Conservation (phyloP, 1,284 basidiomycete genomes). For the Leccinum pachyderme region DNA sequence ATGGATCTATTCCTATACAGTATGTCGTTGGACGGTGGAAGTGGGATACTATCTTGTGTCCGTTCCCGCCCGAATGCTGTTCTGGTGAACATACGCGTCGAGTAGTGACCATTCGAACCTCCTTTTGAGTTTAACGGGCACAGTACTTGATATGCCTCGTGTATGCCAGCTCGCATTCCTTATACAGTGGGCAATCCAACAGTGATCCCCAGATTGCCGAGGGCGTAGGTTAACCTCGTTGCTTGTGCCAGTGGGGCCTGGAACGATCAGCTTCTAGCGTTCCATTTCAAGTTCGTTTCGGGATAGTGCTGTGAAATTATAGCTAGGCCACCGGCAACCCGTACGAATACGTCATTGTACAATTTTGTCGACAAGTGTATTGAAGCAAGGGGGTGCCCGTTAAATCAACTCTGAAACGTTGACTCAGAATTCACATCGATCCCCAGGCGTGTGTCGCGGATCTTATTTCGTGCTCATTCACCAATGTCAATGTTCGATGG, state of each 20-base stretch:
- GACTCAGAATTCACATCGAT: too few species aligned
- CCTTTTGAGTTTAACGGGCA: too few species aligned
- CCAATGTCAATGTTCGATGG: background rate
- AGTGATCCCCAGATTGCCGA: background rate
- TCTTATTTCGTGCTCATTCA: background rate
- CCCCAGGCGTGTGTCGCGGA: background rate
- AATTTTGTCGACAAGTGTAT: too few species aligned
- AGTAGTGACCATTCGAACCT: too few species aligned
- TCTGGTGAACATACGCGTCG: too few species aligned
- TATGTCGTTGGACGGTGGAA: background rate
- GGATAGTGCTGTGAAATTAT: background rate
- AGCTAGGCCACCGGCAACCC: background rate
- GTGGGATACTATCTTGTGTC: background rate
- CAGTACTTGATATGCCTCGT: background rate
- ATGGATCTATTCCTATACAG: background rate
- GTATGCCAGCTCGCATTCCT: background rate
- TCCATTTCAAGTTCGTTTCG: background rate
- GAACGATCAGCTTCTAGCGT: background rate
- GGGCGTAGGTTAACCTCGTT: background rate
- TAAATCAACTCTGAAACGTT: too few species aligned
- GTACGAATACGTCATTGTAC: too few species aligned
- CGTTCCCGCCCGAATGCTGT: too few species aligned
- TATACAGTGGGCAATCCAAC: background rate
- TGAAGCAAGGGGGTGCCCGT: too few species aligned
- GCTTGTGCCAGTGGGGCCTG: background rate